Percentiles rank a stretch among this genome's conserved stretches.
These are phyloP conservation scores for Wickerhamiella azymoides DNA, from an alignment of 805 yeast genomes.

Conservation along the genomic window DNA sequence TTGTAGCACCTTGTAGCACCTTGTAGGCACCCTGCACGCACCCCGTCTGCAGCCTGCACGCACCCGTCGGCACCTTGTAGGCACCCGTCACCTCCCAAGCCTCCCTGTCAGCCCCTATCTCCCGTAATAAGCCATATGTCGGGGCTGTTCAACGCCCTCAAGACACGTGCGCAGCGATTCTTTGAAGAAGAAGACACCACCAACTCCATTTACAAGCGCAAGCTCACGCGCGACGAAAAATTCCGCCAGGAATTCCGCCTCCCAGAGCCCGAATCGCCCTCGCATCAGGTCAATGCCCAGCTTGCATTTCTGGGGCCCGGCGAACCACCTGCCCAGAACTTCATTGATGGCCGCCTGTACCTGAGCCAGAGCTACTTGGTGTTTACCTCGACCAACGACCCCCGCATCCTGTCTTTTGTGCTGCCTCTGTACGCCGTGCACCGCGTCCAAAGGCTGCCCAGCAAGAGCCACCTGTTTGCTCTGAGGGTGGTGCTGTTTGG, in stretches of 20 bases:
- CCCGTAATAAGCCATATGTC: conserved; percentile 17
- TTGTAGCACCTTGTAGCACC: no score
- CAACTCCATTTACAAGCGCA: conserved; percentile 17
- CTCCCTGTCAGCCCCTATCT: no score
- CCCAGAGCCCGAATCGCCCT: conserved; percentile 54
- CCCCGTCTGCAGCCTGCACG: no score
- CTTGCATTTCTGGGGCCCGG: conserved; percentile 24
- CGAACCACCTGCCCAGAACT: conserved; percentile 17
- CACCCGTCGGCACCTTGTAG: no score
- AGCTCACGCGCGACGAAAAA: conserved; percentile 52
- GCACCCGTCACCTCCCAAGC: no score
- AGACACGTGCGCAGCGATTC: conserved; percentile 14
- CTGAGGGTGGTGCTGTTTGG: conserved; percentile 56
- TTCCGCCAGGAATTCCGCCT: conserved; percentile 54
- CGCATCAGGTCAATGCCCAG: conserved; percentile 59
- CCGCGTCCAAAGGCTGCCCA: conserved; percentile 75
- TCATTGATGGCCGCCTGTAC: conserved; percentile 50
- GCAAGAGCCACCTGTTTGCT: conserved; percentile 64
- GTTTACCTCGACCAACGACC: conserved; percentile 59
- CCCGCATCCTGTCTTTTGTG: conserved; percentile 49
- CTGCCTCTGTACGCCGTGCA: conserved; percentile 66
- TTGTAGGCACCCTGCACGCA: no score
- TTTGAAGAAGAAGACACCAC: conserved; percentile 16
- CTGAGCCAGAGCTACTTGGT: conserved; percentile 64
- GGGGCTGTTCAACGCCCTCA: conserved; percentile 19